A percentile compares a stretch with the other conserved stretches of the same genome.
Evolutionary conservation across 1,284 basidiomycete species (phyloP).

Genomic region (Leccinum griseonigrum): DNA sequence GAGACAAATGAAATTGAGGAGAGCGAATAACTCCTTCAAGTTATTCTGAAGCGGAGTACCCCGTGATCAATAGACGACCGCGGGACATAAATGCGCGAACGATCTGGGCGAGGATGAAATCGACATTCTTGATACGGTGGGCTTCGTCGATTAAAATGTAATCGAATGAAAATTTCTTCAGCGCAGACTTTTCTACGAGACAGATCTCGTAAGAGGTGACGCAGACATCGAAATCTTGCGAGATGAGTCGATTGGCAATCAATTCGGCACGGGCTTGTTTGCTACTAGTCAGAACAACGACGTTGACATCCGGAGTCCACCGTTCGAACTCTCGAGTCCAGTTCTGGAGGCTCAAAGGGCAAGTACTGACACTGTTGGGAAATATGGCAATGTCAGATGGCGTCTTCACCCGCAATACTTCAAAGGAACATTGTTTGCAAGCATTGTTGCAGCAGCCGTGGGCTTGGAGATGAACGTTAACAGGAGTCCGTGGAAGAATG

Average conservation of each 20-base stretch:
- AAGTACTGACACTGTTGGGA: too few relatives aligned
- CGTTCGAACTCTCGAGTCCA: conserved; percentile 92
- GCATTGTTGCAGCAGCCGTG: too few relatives aligned
- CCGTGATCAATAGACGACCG: conserved; percentile 92
- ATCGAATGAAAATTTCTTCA: conserved; percentile 96
- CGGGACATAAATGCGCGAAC: conserved; percentile 90
- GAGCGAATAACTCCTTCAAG: conserved; percentile 93
- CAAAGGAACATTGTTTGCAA: too few relatives aligned
- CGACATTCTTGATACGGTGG: conserved; percentile 99
- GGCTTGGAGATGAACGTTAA: too few relatives aligned
- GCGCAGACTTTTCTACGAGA: conserved; percentile 87
- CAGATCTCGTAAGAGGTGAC: conserved; percentile 99
- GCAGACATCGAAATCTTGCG: conserved; percentile 91
- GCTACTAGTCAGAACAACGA: conserved; percentile 80
- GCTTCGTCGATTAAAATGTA: conserved; percentile 99
- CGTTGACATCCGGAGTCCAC: conserved; percentile 91
- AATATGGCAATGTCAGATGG: too few relatives aligned
- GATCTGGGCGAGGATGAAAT: conserved; percentile 95
- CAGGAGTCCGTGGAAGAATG: too few relatives aligned
- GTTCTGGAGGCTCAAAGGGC: conserved; percentile 65
- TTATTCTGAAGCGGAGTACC: conserved; percentile 97
- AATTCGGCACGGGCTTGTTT: conserved; percentile 89
- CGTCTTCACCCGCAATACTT: too few relatives aligned
- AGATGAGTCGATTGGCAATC: conserved; percentile 76
- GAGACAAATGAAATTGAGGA: conserved; percentile 93